Evolutionary conservation across 2,329 filamentous ascomycete genomes (phyloP).

Genomic region (Dissoconium aciculare): DNA sequence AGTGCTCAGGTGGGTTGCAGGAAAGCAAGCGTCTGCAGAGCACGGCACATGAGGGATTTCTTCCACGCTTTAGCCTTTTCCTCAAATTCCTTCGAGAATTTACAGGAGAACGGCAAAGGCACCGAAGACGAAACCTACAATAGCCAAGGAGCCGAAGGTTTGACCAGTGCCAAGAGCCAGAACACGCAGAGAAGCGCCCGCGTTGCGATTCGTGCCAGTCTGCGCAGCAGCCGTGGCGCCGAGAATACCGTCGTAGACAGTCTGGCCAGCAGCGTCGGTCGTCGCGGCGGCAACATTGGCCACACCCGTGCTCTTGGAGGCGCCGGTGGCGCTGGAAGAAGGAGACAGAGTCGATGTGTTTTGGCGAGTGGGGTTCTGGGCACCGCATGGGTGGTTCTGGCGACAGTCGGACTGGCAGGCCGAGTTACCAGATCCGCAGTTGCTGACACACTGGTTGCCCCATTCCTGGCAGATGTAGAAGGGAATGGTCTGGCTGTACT

Average conservation of each 20-base stretch:
- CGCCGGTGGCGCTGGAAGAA: constrained; percentile 22
- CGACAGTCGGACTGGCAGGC: constrained; percentile 48
- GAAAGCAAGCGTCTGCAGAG: too few relatives aligned
- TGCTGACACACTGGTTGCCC: constrained; percentile 45
- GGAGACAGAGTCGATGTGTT: constrained; percentile 42
- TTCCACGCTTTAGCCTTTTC: too few relatives aligned
- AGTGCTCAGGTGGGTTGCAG: too few relatives aligned
- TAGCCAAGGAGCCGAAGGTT: constrained; percentile 40
- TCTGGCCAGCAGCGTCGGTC: constrained; percentile 7
- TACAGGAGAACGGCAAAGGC: constrained; percentile 37
- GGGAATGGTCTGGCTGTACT: constrained; percentile 65
- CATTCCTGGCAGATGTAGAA: constrained; percentile 62
- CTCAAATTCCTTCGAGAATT: too few relatives aligned
- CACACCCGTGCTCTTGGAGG: constrained; percentile 17
- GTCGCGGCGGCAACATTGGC: constrained; percentile 23
- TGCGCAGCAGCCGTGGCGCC: not conserved
- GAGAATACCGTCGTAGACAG: not conserved
- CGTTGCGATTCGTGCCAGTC: not conserved
- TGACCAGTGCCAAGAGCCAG: constrained; percentile 38
- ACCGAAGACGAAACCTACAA: constrained; percentile 41
- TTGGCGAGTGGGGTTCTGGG: constrained; percentile 44
- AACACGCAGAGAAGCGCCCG: constrained; percentile 15
- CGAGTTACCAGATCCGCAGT: constrained; percentile 40
- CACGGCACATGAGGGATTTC: too few relatives aligned
- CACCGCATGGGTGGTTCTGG: constrained; percentile 57